These are phyloP conservation scores for Saccharomyces jurei DNA, from an alignment of 805 yeast genomes.

Conservation along the genomic window DNA sequence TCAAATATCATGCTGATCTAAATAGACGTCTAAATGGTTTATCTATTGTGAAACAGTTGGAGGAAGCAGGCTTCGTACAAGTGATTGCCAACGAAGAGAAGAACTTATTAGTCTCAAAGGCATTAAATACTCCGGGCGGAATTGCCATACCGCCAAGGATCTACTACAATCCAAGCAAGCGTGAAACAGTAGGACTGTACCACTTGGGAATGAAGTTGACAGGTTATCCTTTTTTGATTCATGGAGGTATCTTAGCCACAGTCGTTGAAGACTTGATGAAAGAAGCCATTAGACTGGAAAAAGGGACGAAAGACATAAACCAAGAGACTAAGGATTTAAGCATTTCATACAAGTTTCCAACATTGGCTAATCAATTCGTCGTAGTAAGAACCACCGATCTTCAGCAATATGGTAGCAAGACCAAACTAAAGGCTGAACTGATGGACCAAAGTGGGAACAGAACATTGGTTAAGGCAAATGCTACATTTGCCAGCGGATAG, in stretches of 20 bases:
- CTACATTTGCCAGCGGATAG: conserved; percentile 31
- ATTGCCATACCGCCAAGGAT: conserved; percentile 66
- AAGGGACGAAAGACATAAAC: conserved; percentile 11
- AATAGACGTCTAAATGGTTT: conserved; percentile 42
- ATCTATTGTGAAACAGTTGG: conserved; percentile 44
- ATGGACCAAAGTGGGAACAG: conserved; percentile 43
- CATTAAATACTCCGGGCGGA: conserved; percentile 69
- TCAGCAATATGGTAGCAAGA: conserved; percentile 27
- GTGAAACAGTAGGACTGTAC: conserved; percentile 56
- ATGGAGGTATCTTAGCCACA: conserved; percentile 83
- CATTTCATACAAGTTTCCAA: conserved; percentile 55
- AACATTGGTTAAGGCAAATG: conserved; percentile 49
- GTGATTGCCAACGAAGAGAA: conserved; percentile 19
- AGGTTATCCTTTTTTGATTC: conserved; percentile 82
- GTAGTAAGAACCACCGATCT: conserved; percentile 47
- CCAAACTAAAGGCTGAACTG: conserved; percentile 40
- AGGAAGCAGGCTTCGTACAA: conserved; percentile 31
- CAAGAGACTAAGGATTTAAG: conserved; percentile 36
- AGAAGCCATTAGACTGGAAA: conserved; percentile 38
- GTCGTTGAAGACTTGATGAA: conserved; percentile 70
- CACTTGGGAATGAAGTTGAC: conserved; percentile 73
- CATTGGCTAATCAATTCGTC: conserved; percentile 70
- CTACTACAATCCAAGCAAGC: conserved; percentile 47
- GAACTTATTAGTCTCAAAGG: conserved; percentile 36
- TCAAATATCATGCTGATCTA: conserved; percentile 29